Evolutionary conservation across 225 moss, liverwort and hornwort species (phyloP), one percentile per base, ranked within the genome.

Genomic region (Marchantia polymorpha): DNA sequence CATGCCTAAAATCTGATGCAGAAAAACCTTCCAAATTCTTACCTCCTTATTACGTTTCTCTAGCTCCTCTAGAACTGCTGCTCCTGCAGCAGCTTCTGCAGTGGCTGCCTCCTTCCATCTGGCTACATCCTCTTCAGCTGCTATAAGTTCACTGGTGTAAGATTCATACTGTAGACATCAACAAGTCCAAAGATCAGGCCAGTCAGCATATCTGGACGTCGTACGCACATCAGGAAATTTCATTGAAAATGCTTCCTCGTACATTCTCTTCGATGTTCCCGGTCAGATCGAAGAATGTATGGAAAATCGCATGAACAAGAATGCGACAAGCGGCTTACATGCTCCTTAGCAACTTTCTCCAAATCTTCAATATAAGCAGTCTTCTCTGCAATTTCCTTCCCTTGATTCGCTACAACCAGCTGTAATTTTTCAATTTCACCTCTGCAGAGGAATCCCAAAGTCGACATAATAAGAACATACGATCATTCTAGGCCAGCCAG

Each of bases 41-140:
- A 95, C 99, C 93, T 99, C 93, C 85, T 81, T 81, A 75, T 81
- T 92, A 75, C 90, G 90, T 79, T 75, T 89, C 81, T 99, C 92
- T 83, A 93, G 88, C 76, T 91, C 92, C 83, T 87, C 92, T 79
- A 84, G 77, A 51, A 92, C 84, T 48, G 89, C 90, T 81, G 85
- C 90, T 79, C 91, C 90, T 58, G 92, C 89, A 82, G 90, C 95
- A 76, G 99, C 95, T 79, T 95, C 91, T 19, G 90, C 92, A 63
- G 88, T 85, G 51, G 93, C 89, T 82, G 90, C 89, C 75, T 92
- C 89, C 81, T 93, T 95, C 99, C 90, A 95, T 77, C 99, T 88
- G 55, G 85, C 82, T 61, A 93, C 89, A 79, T 95, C 95, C 84
- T 99, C 95, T 80, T 95, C 93, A 80, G 90, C 86, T 73, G 90